Conservation (phyloP, 2,329 filamentous ascomycete species). For the Nigrograna mackinnonii region DNA sequence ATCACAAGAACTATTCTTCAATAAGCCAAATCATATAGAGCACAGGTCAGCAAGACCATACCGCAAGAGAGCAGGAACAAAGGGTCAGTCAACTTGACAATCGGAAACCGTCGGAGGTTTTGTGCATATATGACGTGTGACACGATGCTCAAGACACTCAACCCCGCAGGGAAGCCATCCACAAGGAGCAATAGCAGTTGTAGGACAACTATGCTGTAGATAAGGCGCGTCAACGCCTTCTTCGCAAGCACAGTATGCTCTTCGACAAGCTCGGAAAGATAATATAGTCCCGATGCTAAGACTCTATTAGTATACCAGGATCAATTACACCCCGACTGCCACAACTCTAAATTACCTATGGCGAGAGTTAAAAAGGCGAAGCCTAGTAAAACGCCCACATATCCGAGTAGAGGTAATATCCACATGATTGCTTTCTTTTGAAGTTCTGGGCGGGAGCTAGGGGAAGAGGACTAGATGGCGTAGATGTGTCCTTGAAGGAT, state of each 20-base stretch:
- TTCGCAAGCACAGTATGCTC: conserved; percentile 95
- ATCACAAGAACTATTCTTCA: conserved; percentile 70
- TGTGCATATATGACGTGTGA: conserved; percentile 86
- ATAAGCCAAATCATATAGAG: neutral
- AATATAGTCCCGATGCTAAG: conserved; percentile 92
- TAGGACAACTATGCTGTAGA: conserved; percentile 77
- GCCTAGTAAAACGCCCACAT: conserved; percentile 81
- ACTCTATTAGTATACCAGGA: neutral
- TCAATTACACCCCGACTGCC: no score
- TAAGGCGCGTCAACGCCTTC: conserved; percentile 80
- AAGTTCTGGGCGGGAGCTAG: conserved; percentile 4
- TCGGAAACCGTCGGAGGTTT: conserved; percentile 76
- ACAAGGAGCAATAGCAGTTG: conserved; percentile 77
- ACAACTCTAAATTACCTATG: no score
- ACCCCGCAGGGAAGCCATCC: conserved; percentile 80
- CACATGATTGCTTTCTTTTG: conserved; percentile 67
- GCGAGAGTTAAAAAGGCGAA: conserved; percentile 94
- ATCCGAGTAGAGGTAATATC: conserved; percentile 91
- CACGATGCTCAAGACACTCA: conserved; percentile 74
- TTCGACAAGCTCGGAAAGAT: conserved; percentile 96
- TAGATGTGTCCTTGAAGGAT: neutral
- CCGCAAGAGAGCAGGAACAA: conserved; percentile 83
- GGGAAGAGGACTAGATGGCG: conserved; percentile 4
- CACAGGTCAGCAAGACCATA: conserved; percentile 47
- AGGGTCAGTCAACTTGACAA: conserved; percentile 86